These are phyloP conservation scores for Dioscorea cayenensis DNA, from an alignment of 116 monocot genomes.

Conservation along the genomic window DNA sequence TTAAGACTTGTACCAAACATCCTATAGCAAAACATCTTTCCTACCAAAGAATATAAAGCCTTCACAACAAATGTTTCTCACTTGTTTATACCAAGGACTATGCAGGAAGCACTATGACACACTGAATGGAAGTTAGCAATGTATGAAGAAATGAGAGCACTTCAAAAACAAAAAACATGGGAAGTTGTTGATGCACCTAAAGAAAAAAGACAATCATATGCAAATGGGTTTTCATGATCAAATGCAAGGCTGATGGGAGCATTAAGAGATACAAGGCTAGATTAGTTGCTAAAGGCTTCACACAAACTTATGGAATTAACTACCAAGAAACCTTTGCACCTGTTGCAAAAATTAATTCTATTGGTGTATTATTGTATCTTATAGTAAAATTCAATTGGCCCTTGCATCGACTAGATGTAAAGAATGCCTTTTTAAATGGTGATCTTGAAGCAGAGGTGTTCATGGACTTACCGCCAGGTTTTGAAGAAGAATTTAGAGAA, in stretches of 20 bases:
- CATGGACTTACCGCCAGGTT: background rate
- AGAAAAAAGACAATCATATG: too few species aligned
- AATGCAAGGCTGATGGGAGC: too few species aligned
- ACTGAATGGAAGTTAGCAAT: too few species aligned
- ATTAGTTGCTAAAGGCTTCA: too few species aligned
- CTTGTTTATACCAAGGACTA: background rate
- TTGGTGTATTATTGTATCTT: background rate
- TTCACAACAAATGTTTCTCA: background rate
- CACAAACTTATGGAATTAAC: too few species aligned
- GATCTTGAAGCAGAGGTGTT: background rate
- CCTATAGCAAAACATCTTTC: background rate
- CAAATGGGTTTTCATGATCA: too few species aligned
- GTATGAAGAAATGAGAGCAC: too few species aligned
- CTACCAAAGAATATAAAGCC: background rate
- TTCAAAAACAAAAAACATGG: too few species aligned
- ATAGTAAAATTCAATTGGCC: background rate
- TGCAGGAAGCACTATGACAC: background rate
- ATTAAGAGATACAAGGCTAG: too few species aligned
- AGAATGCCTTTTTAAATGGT: background rate
- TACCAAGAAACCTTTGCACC: too few species aligned
- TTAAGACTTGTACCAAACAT: background rate
- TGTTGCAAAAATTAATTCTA: background rate
- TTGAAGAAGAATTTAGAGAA: background rate
- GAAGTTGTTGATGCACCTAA: too few species aligned
- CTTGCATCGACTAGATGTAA: background rate